These are phyloP conservation scores for Colletotrichum sp. DNA, from an alignment of 2,329 filamentous ascomycete species.

Conservation along the genomic window DNA sequence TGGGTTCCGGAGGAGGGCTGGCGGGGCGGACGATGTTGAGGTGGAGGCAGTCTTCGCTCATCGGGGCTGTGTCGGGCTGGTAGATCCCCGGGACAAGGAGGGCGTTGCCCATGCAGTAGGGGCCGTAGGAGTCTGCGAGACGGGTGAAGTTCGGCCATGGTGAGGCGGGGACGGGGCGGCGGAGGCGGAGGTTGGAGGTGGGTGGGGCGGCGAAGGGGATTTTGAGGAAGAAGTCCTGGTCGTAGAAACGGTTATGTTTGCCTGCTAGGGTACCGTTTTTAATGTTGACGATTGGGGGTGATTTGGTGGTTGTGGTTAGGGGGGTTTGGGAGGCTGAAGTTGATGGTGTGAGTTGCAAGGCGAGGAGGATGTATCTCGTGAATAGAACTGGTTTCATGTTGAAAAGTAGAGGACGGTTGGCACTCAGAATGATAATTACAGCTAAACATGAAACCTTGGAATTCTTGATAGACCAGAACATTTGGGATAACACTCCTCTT, in stretches of 20 bases:
- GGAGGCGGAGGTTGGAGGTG: not conserved
- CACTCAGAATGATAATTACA: not conserved
- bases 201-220: conserved; percentile 50
- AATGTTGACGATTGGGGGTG: not conserved
- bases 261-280: not conserved
- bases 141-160: not conserved
- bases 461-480: fast-evolving
- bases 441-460: too few relatives aligned
- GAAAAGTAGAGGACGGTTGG: fast-evolving
- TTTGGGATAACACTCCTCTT: not conserved
- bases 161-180: not conserved
- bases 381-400: not conserved
- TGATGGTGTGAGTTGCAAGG: not conserved
- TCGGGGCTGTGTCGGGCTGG: not conserved
- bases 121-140: conserved; percentile 47
- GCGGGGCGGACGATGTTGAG: conserved; percentile 28
- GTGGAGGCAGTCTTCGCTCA: conserved; percentile 29
- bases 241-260: not conserved
- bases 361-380: not conserved
- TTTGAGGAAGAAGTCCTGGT: conserved; percentile 46
- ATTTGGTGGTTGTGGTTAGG: not conserved
- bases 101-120: conserved; percentile 36
- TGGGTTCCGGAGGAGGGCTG: not conserved
- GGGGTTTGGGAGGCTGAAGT: not conserved
- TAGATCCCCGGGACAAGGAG: not conserved